These are phyloP conservation scores for Sodiomyces alkalinus DNA, from an alignment of 2,329 filamentous ascomycete species.

Conservation along the genomic window DNA sequence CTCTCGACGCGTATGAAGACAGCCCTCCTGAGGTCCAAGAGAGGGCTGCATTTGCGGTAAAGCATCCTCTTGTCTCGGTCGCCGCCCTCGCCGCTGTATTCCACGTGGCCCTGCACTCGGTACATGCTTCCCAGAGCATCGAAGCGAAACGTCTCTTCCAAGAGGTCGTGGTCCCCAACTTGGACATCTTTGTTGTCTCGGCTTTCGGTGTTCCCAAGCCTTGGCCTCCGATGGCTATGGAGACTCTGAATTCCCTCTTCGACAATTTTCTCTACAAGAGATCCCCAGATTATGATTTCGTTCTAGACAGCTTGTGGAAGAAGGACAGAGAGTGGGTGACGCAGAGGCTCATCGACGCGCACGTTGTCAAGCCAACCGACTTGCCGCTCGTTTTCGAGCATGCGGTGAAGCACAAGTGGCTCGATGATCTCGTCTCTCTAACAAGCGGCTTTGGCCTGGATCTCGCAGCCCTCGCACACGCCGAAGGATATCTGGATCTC, in stretches of 20 bases:
- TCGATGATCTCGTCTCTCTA: conserved; percentile 64
- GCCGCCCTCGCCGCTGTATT: conserved; percentile 63
- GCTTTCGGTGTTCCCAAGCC: conserved; percentile 64
- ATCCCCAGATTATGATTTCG: conserved; percentile 68
- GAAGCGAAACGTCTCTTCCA: conserved; percentile 53
- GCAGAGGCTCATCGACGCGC: conserved; percentile 61
- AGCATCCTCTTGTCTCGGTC: conserved; percentile 76
- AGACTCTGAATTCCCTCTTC: conserved; percentile 64
- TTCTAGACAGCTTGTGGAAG: conserved; percentile 81
- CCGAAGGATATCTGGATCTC: conserved; percentile 65
- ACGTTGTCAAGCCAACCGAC: conserved; percentile 52
- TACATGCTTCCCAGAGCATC: conserved; percentile 43
- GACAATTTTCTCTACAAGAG: conserved; percentile 71
- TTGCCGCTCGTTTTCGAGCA: conserved; percentile 37
- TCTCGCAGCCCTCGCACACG: conserved; percentile 71
- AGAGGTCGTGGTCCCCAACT: conserved; percentile 54
- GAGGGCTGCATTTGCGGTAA: conserved; percentile 47
- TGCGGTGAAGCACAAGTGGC: conserved; percentile 68
- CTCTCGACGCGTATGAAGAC: conserved; percentile 37
- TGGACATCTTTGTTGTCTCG: conserved; percentile 66
- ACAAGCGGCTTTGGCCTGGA: conserved; percentile 78
- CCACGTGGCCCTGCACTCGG: conserved; percentile 45
- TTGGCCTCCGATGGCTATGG: conserved; percentile 59
- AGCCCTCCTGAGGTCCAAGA: conserved; percentile 34
- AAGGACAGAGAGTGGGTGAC: conserved; percentile 82